These are phyloP conservation scores for Gaeumannomyces sp. DNA, from an alignment of 2,329 filamentous ascomycete species.

Conservation along the genomic window DNA sequence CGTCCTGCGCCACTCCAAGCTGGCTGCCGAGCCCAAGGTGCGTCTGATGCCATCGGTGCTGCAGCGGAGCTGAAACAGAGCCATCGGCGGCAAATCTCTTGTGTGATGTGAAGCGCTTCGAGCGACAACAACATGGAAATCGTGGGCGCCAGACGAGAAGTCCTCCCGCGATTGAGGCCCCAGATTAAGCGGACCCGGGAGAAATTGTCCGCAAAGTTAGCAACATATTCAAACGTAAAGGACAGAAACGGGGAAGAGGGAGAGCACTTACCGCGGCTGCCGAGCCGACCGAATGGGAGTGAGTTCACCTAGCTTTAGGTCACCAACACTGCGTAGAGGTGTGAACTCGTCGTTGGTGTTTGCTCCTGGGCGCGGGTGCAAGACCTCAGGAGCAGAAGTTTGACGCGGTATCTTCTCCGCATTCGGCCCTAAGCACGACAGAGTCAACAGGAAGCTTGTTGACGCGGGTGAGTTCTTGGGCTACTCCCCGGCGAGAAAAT, in stretches of 20 bases:
- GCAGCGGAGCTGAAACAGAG: too few species aligned
- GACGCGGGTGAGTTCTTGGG: neutral
- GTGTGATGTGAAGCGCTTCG: too few species aligned
- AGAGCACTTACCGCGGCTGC: neutral
- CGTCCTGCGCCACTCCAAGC: too few species aligned
- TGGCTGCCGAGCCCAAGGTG: too few species aligned
- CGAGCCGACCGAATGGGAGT: neutral
- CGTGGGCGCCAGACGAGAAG: too few species aligned
- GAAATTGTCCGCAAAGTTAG: neutral
- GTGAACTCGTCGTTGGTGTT: constrained; percentile 1
- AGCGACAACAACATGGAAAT: too few species aligned
- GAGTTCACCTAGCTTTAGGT: neutral
- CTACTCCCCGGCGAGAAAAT: too few species aligned
- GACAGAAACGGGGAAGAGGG: too few species aligned
- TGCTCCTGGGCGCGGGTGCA: neutral
- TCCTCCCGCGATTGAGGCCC: too few species aligned
- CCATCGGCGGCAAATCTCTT: too few species aligned
- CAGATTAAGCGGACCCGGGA: neutral
- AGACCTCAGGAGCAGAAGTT: neutral
- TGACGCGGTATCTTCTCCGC: neutral
- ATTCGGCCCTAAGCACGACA: neutral
- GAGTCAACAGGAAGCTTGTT: neutral
- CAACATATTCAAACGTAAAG: neutral
- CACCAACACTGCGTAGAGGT: neutral
- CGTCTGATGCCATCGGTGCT: too few species aligned